Percentiles rank a stretch among this genome's conserved stretches.
These are phyloP conservation scores for Malus hybrid DNA, from an alignment of 331 rosid genomes.

Conservation along the genomic window DNA sequence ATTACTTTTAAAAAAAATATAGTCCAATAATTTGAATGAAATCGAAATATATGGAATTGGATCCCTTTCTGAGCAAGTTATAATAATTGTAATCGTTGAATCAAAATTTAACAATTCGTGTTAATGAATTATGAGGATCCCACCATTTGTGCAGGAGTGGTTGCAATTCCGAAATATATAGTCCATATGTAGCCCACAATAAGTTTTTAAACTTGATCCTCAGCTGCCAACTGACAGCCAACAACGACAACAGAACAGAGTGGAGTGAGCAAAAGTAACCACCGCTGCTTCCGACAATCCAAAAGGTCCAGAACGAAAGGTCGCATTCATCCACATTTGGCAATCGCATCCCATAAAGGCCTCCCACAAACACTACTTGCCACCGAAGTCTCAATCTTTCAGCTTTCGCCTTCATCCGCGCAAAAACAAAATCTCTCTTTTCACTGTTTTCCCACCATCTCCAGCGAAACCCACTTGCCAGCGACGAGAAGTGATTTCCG, in stretches of 20 bases:
- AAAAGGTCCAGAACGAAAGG: conserved; percentile 20
- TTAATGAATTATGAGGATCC: too few relatives aligned
- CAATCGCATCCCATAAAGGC: conserved; percentile 8
- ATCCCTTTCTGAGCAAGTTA: too few relatives aligned
- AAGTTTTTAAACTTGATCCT: not conserved
- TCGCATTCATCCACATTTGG: conserved; percentile 34
- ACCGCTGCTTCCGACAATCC: conserved; percentile 33
- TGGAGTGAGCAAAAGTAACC: conserved; percentile 1
- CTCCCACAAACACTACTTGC: conserved; percentile 15
- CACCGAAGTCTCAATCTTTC: not conserved
- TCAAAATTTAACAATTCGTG: too few relatives aligned
- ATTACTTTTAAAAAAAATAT: too few relatives aligned
- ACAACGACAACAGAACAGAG: not conserved
- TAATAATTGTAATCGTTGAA: too few relatives aligned
- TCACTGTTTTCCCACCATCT: conserved; percentile 12
- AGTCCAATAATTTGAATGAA: not conserved
- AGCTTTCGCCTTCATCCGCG: not conserved
- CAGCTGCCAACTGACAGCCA: not conserved
- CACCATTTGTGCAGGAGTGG: too few relatives aligned
- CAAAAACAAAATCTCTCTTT: conserved; percentile 24
- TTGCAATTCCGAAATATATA: too few relatives aligned
- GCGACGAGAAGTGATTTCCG: not conserved
- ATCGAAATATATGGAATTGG: not conserved
- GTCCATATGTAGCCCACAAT: not conserved
- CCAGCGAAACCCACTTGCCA: conserved; percentile 13